A percentile compares a stretch with the other conserved stretches of the same genome.
phyloP scores from a whole-genome alignment of 495 filamentous ascomycete species.

The Niebla homalea region DNA sequence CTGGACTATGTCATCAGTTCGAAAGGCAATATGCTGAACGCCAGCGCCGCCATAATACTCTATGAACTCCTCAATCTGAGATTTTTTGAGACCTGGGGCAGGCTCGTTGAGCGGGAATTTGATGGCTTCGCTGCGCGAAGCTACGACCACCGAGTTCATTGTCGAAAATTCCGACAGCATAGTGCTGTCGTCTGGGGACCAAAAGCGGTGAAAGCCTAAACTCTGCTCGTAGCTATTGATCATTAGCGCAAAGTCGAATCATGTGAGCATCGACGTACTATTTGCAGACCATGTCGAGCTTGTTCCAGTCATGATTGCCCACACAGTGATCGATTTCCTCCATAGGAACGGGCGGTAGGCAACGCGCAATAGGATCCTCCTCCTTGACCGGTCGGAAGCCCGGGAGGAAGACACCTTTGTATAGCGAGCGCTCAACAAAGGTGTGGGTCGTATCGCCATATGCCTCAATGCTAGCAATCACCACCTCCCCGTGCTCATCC shows the following conservation, averaged over 20 bases:
- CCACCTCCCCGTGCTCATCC: conserved; percentile 32
- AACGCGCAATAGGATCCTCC: conserved; percentile 8
- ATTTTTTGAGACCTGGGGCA: conserved; percentile 68
- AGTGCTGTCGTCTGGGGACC: conserved; percentile 78
- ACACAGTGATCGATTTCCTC: conserved; percentile 82
- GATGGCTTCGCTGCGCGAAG: conserved; percentile 63
- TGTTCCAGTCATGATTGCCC: conserved; percentile 82
- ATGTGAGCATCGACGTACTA: conserved; percentile 36
- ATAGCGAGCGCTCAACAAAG: conserved; percentile 51
- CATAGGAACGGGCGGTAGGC: conserved; percentile 49
- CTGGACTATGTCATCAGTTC: conserved; percentile 62
- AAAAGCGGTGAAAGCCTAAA: conserved; percentile 90
- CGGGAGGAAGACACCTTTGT: conserved; percentile 64
- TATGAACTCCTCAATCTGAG: conserved; percentile 88
- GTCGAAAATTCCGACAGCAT: conserved; percentile 85
- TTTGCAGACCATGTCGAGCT: conserved; percentile 72
- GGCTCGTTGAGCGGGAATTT: conserved; percentile 99
- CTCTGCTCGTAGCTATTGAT: conserved; percentile 57
- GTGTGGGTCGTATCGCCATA: conserved; percentile 92
- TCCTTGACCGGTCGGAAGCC: conserved; percentile 46
- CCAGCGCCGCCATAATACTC: conserved; percentile 75
- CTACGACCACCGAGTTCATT: conserved; percentile 75
- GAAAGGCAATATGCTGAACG: conserved; percentile 83
- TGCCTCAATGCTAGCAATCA: conserved; percentile 63
- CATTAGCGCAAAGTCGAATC: neutral